Percentiles rank a stretch among this genome's conserved stretches.
Evolutionary conservation across 2,329 filamentous ascomycete genomes (phyloP).

Genomic region (Penicillium sp.): DNA sequence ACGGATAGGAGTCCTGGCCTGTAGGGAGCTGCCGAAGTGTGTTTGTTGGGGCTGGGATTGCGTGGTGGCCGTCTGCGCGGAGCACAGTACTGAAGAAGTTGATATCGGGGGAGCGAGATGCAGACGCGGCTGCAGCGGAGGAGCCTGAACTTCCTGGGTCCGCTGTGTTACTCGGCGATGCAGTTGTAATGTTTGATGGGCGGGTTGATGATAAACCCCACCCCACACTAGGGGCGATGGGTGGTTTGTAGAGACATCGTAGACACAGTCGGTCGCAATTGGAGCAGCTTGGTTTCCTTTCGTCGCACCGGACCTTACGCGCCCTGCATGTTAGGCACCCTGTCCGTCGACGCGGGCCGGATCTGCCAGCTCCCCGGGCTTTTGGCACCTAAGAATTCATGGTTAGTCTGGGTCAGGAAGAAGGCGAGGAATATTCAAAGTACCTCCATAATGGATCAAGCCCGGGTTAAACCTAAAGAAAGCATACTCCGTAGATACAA

Average conservation of each 20-base stretch:
- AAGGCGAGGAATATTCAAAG: neutral
- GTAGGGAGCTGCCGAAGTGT: slow-evolving; percentile 9
- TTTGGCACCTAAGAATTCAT: slow-evolving; percentile 20
- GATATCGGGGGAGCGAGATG: slow-evolving; percentile 21
- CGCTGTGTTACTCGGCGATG: neutral
- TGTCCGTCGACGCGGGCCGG: slow-evolving; percentile 37
- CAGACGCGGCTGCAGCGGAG: neutral
- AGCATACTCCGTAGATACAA: neutral
- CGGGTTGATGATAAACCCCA: slow-evolving; percentile 2
- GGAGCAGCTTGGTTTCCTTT: slow-evolving; percentile 36
- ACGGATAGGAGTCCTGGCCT: slow-evolving; percentile 1
- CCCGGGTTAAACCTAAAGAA: neutral
- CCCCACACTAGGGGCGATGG: slow-evolving; percentile 18
- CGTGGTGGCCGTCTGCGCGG: slow-evolving; percentile 25
- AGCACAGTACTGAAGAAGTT: slow-evolving; percentile 34
- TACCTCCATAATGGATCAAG: slow-evolving; percentile 26
- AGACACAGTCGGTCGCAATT: slow-evolving; percentile 37
- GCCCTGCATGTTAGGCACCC: slow-evolving; percentile 39
- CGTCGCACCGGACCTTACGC: slow-evolving; percentile 40
- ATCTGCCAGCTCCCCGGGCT: slow-evolving; percentile 36
- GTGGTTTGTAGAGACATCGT: slow-evolving; percentile 31
- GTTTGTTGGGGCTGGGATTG: slow-evolving; percentile 10
- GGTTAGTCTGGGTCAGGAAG: slow-evolving; percentile 15
- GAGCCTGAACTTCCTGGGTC: neutral
- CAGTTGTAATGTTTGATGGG: neutral